Evolutionary conservation across 2,329 filamentous ascomycete genomes (phyloP), one percentile per base, ranked within the genome.

Genomic region (Raffaelea deltoideospora): DNA sequence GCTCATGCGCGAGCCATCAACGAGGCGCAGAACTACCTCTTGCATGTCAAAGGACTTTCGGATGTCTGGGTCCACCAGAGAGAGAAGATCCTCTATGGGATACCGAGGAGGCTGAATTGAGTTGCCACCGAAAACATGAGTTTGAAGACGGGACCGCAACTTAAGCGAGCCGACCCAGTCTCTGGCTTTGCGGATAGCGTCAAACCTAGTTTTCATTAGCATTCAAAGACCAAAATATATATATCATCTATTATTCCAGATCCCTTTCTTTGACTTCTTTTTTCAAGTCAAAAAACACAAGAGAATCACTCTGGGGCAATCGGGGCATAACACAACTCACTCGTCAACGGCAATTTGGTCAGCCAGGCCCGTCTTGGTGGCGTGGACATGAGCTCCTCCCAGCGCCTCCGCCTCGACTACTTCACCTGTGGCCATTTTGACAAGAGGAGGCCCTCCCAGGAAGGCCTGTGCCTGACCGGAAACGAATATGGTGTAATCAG

Each of bases 341-440:
- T 64, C 60, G 44, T 64, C 59, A 2, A 43, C 24, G 5, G 61
- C 60, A 28, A 64, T 51, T 34, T 61, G 56, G 40, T 64, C 61
- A 0, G 59, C 57, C 2, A 64, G 48, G 0, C 61, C 61, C 5
- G 60, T 63, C 0, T 54, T 40, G 1, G 48, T 55, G 2, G 52
- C 55, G 41, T 63, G 60, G 13, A 61, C 53, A 15, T 52, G 48
- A 3, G 59, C 60, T 13, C 61, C 60, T 5, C 61, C 60, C 2
- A 64, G 48, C 30, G 50, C 51, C 38, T 64, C 61, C 0, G 61
- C 57, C 1, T 48, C 56, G 17, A 60, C 53, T 0, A 56, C 42
- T 35, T 64, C 60, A 3, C 61, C 60, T 0, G 60, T 64, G 0
- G 61, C 60, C 60, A 63, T 63, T 40, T 63, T 61, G 1, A 64